Conservation (phyloP, 2,329 filamentous ascomycete genomes). For the Fusarium temperatum region DNA sequence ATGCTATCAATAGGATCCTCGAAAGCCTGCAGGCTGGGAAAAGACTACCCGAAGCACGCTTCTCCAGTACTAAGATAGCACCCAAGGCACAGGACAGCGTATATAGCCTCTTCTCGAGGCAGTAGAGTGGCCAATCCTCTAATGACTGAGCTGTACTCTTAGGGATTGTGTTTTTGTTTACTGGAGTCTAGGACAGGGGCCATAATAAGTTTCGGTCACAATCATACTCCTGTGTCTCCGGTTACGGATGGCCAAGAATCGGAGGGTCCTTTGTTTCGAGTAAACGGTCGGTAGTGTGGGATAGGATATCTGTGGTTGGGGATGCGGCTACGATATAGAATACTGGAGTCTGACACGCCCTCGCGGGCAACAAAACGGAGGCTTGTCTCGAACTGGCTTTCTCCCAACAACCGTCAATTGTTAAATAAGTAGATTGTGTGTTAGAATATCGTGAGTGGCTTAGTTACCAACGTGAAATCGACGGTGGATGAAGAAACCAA, state of each 20-base stretch:
- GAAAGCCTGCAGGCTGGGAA: constrained; percentile 82
- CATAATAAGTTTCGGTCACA: not conserved
- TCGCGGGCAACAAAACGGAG: not conserved
- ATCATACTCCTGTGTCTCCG: not conserved
- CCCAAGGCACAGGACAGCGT: constrained; percentile 72
- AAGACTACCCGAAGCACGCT: constrained; percentile 78
- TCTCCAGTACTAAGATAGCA: constrained; percentile 70
- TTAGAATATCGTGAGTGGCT: not conserved
- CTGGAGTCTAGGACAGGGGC: not conserved
- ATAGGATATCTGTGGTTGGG: not conserved
- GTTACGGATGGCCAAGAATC: not conserved
- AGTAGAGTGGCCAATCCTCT: constrained; percentile 5
- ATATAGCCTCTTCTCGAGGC: constrained; percentile 56
- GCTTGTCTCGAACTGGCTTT: not conserved
- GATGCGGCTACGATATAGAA: not conserved
- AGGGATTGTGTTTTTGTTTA: not conserved
- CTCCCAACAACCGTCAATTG: not conserved
- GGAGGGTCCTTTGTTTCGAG: not conserved
- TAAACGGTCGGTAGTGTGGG: not conserved
- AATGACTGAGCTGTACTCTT: not conserved
- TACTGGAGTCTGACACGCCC: not conserved
- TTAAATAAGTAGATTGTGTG: not conserved
- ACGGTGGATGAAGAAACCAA: not conserved
- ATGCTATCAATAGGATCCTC: constrained; percentile 68
- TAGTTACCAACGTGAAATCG: not conserved